A percentile compares a stretch with the other conserved stretches of the same genome.
Evolutionary conservation across 495 filamentous ascomycete genomes (phyloP).

Genomic region (Penicillium subrubescens): DNA sequence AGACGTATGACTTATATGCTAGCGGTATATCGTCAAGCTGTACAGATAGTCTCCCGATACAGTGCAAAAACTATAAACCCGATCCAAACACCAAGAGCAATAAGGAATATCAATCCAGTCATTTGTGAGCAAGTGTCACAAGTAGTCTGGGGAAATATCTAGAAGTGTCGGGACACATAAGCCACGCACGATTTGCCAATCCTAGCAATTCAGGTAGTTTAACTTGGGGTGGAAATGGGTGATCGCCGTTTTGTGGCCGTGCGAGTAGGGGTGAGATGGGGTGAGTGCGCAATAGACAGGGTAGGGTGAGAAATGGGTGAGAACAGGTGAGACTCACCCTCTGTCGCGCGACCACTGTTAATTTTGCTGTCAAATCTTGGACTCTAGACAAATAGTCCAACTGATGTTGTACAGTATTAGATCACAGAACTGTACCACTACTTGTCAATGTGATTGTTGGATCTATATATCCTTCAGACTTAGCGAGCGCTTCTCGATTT

Average conservation of each 20-base stretch:
- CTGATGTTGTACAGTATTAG: not conserved
- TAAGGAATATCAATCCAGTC: too few relatives aligned
- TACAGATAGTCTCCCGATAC: too few relatives aligned
- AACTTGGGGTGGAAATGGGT: not conserved
- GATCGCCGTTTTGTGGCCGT: not conserved
- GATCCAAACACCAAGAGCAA: too few relatives aligned
- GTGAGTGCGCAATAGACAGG: not conserved
- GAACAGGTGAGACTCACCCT: conserved; percentile 6
- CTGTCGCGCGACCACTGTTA: conserved; percentile 4
- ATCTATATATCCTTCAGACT: not conserved
- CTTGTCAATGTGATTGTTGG: not conserved
- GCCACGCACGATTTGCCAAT: conserved; percentile 2
- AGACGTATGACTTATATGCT: too few relatives aligned
- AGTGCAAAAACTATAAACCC: too few relatives aligned
- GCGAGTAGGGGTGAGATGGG: not conserved
- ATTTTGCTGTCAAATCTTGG: conserved; percentile 6
- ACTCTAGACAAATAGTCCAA: conserved; percentile 2
- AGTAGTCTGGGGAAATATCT: too few relatives aligned
- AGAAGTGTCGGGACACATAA: not conserved
- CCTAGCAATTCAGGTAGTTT: conserved; percentile 3
- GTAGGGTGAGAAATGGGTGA: not conserved
- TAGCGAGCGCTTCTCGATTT: too few relatives aligned
- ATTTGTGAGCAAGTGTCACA: too few relatives aligned
- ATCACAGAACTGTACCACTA: not conserved
- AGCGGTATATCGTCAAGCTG: too few relatives aligned